Conservation (phyloP, 78 protist species). For the Paulinella micropora region DNA sequence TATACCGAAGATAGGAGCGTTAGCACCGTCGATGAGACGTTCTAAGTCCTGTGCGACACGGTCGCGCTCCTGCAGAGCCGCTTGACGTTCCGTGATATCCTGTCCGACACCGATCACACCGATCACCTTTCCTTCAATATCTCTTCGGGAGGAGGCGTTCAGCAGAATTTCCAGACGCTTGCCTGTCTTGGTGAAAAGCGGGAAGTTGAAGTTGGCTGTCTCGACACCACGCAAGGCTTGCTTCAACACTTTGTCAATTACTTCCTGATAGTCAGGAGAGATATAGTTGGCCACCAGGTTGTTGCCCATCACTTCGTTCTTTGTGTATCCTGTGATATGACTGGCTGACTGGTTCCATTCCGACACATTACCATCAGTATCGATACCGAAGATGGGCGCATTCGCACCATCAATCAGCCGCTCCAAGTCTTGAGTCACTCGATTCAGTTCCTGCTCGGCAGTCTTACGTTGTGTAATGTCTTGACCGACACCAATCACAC, state of each 20-base stretch:
- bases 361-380: neutral
- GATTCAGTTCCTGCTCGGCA: neutral
- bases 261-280: neutral
- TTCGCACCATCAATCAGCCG: constrained; percentile 1
- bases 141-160: neutral
- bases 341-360: constrained; percentile 5
- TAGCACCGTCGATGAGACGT: constrained; percentile 1
- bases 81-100: neutral
- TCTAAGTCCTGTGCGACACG: neutral
- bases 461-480: neutral
- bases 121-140: neutral
- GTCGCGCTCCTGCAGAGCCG: neutral
- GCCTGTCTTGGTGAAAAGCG: neutral
- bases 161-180: neutral
- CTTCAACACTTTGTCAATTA: neutral
- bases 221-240: neutral
- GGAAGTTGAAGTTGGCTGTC: constrained; percentile 11
- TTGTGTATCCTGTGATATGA: neutral
- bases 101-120: constrained; percentile 5
- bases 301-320: neutral
- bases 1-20: constrained; percentile 10
- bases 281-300: neutral
- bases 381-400: constrained; percentile 15
- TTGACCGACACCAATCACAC: constrained; percentile 3
- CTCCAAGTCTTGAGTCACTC: neutral